phyloP scores from a whole-genome alignment of 805 yeast species.

The Yarrowia divulgata region DNA sequence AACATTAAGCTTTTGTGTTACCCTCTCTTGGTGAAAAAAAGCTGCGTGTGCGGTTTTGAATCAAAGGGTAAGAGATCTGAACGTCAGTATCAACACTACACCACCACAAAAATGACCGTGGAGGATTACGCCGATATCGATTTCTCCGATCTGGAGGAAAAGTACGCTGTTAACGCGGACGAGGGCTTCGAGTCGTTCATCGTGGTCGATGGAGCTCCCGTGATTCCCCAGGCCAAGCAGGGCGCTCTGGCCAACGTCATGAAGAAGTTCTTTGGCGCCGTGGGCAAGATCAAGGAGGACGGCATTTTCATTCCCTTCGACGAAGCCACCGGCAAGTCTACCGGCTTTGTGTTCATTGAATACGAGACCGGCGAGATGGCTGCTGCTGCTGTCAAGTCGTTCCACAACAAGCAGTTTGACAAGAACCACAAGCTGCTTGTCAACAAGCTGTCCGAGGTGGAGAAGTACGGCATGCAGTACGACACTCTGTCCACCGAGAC shows the following conservation, averaged over 20 bases:
- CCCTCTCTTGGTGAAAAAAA: slow-evolving; percentile 37
- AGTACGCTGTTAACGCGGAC: slow-evolving; percentile 68
- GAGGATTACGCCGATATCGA: slow-evolving; percentile 56
- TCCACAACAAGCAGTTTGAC: slow-evolving; percentile 91
- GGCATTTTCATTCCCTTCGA: slow-evolving; percentile 83
- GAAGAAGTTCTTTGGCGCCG: slow-evolving; percentile 75
- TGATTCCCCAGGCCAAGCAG: slow-evolving; percentile 88
- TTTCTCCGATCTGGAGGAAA: slow-evolving; percentile 82
- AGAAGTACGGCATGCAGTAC: slow-evolving; percentile 72
- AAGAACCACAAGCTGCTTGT: slow-evolving; percentile 88
- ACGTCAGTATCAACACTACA: neutral
- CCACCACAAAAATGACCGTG: slow-evolving; percentile 16
- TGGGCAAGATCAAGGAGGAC: slow-evolving; percentile 70
- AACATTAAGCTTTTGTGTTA: slow-evolving; percentile 10
- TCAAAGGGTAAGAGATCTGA: neutral
- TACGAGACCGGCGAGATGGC: slow-evolving; percentile 73
- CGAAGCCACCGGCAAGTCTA: slow-evolving; percentile 67
- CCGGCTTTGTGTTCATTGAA: slow-evolving; percentile 84
- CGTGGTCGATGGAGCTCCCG: slow-evolving; percentile 94
- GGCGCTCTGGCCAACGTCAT: slow-evolving; percentile 85
- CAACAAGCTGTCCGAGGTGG: slow-evolving; percentile 83
- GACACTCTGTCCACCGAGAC: slow-evolving; percentile 57
- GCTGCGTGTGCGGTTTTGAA: neutral
- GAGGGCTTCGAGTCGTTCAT: slow-evolving; percentile 75
- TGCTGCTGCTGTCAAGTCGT: slow-evolving; percentile 75